Evolutionary conservation across 306 rosid genomes (phyloP).

Genomic region (Lathyrus sativus): DNA sequence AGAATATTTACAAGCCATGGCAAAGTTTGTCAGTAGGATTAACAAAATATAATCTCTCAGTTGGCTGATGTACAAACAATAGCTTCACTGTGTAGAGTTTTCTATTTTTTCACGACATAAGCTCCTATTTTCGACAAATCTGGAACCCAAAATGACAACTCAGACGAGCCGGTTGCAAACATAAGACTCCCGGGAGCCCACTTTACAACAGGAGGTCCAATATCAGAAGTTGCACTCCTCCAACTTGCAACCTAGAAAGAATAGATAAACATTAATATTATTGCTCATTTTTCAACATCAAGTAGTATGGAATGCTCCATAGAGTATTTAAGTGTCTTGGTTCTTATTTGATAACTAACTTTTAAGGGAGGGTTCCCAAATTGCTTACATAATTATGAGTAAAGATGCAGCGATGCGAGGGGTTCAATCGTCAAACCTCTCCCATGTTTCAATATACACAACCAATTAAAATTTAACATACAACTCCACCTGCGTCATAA

Average conservation of each 20-base stretch:
- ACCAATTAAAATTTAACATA: not conserved
- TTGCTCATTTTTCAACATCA: not conserved
- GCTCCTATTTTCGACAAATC: slow-evolving; percentile 91
- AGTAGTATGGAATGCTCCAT: not conserved
- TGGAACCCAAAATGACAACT: slow-evolving; percentile 89
- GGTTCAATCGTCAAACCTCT: not conserved
- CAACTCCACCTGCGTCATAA: not conserved
- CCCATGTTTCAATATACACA: not conserved
- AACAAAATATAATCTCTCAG: slow-evolving; percentile 23
- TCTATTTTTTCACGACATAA: slow-evolving; percentile 79
- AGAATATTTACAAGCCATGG: slow-evolving; percentile 28
- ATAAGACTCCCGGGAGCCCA: slow-evolving; percentile 96
- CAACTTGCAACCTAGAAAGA: slow-evolving; percentile 77
- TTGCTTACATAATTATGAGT: not conserved
- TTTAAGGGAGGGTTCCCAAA: not conserved
- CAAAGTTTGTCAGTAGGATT: slow-evolving; percentile 14
- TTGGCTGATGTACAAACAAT: slow-evolving; percentile 8
- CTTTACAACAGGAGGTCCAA: slow-evolving; percentile 85
- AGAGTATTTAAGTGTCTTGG: not conserved
- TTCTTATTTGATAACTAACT: not conserved
- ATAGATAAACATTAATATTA: slow-evolving; percentile 21
- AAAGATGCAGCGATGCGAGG: not conserved
- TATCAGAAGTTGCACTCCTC: slow-evolving; percentile 82
- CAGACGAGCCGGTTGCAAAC: slow-evolving; percentile 93
- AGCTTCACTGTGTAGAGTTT: slow-evolving; percentile 10